phyloP scores from a whole-genome alignment of 1,284 basidiomycete species.

The Uromyces viciae-fabae region DNA sequence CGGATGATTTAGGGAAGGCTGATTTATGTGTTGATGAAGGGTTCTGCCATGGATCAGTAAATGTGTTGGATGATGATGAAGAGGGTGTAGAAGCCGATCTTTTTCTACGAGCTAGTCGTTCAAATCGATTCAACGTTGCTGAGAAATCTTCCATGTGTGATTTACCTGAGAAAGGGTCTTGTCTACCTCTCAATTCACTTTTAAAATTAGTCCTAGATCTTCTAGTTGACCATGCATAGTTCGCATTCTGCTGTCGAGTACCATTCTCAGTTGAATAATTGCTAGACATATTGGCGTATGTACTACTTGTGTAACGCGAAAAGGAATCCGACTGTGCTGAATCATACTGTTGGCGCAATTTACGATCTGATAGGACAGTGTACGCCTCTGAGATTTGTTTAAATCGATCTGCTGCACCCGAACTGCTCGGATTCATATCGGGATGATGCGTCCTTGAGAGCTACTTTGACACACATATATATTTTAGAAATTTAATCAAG shows the following conservation, averaged over 20 bases:
- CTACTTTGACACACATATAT: background rate
- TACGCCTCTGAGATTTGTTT: slow-evolving; percentile 32
- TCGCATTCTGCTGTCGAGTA: slow-evolving; percentile 13
- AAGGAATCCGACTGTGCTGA: background rate
- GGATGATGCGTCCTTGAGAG: slow-evolving; percentile 34
- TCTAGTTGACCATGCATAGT: slow-evolving; percentile 31
- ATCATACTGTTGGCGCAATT: slow-evolving; percentile 7
- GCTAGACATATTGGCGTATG: background rate
- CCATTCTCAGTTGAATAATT: background rate
- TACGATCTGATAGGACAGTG: slow-evolving; percentile 13
- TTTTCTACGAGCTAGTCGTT: slow-evolving; percentile 7
- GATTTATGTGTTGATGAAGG: background rate
- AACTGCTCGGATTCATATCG: slow-evolving; percentile 15
- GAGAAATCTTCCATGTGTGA: slow-evolving; percentile 4
- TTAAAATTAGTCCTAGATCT: background rate
- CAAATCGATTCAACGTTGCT: slow-evolving; percentile 18
- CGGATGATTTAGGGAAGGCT: background rate
- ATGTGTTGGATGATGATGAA: background rate
- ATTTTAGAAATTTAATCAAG: background rate
- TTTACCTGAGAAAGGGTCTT: background rate
- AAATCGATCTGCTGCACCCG: background rate
- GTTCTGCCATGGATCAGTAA: background rate
- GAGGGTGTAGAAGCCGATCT: background rate
- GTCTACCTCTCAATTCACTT: background rate
- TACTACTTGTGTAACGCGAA: background rate